Evolutionary conservation across 352 stramenopile species (phyloP).

Genomic region (Albugo laibachii): DNA sequence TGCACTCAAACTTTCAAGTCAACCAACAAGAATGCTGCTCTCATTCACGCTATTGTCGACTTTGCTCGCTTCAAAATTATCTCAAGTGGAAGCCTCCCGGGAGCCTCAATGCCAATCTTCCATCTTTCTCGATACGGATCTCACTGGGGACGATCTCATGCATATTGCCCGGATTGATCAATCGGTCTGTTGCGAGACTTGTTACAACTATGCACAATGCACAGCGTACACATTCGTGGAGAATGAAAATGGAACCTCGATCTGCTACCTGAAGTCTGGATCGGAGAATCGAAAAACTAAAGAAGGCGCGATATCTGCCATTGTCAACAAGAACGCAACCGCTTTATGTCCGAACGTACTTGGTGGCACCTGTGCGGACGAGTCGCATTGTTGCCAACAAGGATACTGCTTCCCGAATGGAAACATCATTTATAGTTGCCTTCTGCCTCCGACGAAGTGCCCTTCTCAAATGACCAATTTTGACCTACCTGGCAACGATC

Average conservation of each 20-base stretch:
- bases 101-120: no score
- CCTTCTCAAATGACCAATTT: background rate
- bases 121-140: slow-evolving; percentile 19
- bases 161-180: slow-evolving; percentile 14
- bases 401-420: no score
- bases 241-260: slow-evolving; percentile 7
- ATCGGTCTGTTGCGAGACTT: slow-evolving; percentile 20
- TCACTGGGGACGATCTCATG: slow-evolving; percentile 23
- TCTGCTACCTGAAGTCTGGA: slow-evolving; percentile 12
- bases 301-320: slow-evolving; percentile 5
- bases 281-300: slow-evolving; percentile 5
- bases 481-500: slow-evolving; percentile 4
- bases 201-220: slow-evolving; percentile 15
- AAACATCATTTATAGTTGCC: no score
- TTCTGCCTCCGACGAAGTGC: background rate
- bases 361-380: no score
- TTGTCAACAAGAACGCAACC: no score
- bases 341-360: no score
- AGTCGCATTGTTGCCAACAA: no score
- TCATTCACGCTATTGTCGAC: no score
- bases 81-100: no score
- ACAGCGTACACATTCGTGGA: slow-evolving; percentile 13
- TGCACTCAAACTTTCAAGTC: no score
- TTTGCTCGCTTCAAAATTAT: no score
- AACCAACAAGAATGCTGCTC: no score